Conservation (phyloP, 2,329 filamentous ascomycete genomes). For the Fusarium sp. region DNA sequence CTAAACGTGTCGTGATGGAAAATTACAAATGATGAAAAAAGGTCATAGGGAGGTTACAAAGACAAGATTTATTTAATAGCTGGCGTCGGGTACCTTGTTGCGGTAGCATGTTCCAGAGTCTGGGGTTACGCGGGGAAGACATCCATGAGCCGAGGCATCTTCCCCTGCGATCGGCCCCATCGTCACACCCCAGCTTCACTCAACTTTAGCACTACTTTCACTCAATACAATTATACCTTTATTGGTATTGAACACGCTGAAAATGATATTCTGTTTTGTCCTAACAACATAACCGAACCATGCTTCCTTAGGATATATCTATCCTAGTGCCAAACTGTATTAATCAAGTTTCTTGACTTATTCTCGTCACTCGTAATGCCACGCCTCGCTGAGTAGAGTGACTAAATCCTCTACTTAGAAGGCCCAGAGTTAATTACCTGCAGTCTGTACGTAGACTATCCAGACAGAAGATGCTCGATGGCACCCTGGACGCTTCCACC, state of each 20-base stretch:
- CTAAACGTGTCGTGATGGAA: neutral
- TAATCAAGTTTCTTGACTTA: constrained; percentile 30
- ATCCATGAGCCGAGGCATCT: constrained; percentile 46
- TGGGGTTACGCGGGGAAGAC: constrained; percentile 40
- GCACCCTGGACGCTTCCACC: constrained; percentile 96
- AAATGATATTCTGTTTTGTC: neutral
- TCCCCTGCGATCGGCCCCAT: constrained; percentile 24
- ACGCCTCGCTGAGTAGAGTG: constrained; percentile 16
- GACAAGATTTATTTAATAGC: constrained; percentile 26
- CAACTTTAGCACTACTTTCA: neutral
- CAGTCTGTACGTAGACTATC: constrained; percentile 8
- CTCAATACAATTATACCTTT: neutral
- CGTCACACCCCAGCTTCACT: neutral
- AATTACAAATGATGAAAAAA: neutral
- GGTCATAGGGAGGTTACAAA: neutral
- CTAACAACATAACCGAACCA: constrained; percentile 44
- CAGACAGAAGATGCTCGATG: constrained; percentile 75
- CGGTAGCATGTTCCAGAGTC: constrained; percentile 12
- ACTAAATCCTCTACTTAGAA: neutral
- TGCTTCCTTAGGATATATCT: constrained; percentile 27
- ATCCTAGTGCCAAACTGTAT: constrained; percentile 29
- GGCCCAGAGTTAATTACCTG: neutral
- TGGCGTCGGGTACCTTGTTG: constrained; percentile 28
- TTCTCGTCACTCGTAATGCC: constrained; percentile 12
- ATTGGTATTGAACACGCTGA: neutral